Percentiles rank a stretch among this genome's conserved stretches.
Evolutionary conservation across 129 eudicot genomes (phyloP).

Genomic region (Chrysanthemum makinoi): DNA sequence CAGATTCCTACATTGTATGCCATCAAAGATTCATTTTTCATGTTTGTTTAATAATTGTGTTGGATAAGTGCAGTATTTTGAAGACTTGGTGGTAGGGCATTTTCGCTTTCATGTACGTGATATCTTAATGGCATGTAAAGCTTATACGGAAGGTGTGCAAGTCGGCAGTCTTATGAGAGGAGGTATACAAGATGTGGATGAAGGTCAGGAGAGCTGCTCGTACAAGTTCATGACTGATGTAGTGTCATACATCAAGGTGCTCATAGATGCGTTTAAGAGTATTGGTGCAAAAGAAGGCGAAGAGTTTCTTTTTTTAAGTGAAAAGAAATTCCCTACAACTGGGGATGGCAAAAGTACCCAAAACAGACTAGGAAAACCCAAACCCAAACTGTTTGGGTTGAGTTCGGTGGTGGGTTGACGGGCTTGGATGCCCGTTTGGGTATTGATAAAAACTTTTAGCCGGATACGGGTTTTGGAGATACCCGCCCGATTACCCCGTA

Average conservation of each 20-base stretch:
- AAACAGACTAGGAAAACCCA: too few species aligned
- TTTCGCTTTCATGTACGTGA: conserved; percentile 47
- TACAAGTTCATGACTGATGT: conserved; percentile 33
- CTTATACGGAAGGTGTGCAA: conserved; percentile 69
- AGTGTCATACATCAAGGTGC: conserved; percentile 31
- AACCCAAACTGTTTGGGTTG: too few species aligned
- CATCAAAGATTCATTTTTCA: background rate
- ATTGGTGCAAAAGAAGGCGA: conserved; percentile 62
- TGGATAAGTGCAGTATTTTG: conserved; percentile 54
- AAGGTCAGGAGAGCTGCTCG: conserved; percentile 54
- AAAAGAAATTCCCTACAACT: background rate
- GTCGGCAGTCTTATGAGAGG: conserved; percentile 67
- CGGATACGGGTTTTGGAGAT: too few species aligned
- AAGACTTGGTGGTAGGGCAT: conserved; percentile 72
- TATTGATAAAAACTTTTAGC: too few species aligned
- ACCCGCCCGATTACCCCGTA: too few species aligned
- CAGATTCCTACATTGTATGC: background rate
- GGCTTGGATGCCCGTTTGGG: too few species aligned
- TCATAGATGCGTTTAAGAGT: conserved; percentile 41
- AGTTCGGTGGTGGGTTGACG: too few species aligned
- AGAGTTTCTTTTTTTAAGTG: conserved; percentile 35
- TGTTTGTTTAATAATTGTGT: background rate
- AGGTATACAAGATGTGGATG: conserved; percentile 63
- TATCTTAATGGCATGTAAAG: conserved; percentile 69
- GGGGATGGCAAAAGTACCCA: too few species aligned